Percentiles rank a stretch among this genome's conserved stretches.
phyloP scores from a whole-genome alignment of 495 filamentous ascomycete species.

The Filosporella fistucella region DNA sequence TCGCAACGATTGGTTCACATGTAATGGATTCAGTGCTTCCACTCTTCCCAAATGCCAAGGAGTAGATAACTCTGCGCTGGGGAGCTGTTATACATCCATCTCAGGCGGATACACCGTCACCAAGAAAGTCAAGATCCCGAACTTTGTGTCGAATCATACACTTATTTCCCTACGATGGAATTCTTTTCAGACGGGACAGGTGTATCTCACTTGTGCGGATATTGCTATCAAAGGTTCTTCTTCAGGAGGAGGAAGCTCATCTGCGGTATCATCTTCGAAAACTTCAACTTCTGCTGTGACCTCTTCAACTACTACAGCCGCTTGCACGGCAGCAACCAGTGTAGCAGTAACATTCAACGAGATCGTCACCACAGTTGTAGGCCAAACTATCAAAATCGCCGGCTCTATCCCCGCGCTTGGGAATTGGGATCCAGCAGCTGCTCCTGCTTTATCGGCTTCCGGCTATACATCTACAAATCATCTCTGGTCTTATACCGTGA shows the following conservation, averaged over 20 bases:
- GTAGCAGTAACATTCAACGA: slow-evolving; percentile 34
- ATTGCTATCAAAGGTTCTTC: not conserved
- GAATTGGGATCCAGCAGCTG: slow-evolving; percentile 21
- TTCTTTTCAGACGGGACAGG: slow-evolving; percentile 1
- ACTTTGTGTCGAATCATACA: not conserved
- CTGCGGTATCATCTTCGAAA: not conserved
- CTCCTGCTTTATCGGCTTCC: slow-evolving; percentile 19
- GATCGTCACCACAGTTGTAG: slow-evolving; percentile 37
- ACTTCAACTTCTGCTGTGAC: not conserved
- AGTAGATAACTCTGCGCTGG: not conserved
- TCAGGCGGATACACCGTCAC: not conserved
- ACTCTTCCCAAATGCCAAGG: not conserved
- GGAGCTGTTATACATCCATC: not conserved
- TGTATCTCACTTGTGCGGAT: slow-evolving; percentile 1
- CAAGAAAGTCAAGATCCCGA: slow-evolving; percentile 1
- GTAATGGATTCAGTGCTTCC: not conserved
- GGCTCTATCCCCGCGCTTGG: slow-evolving; percentile 23
- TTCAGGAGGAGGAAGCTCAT: not conserved
- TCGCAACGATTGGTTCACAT: not conserved
- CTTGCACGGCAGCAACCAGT: slow-evolving; percentile 29
- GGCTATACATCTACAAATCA: slow-evolving; percentile 23
- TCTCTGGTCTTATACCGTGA: slow-evolving; percentile 30
- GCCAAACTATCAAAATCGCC: slow-evolving; percentile 41
- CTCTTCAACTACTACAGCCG: slow-evolving; percentile 27
- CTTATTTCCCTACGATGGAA: slow-evolving; percentile 1